phyloP scores from a whole-genome alignment of 768 basidiomycete species.

The Boletus vermiculosoides region DNA sequence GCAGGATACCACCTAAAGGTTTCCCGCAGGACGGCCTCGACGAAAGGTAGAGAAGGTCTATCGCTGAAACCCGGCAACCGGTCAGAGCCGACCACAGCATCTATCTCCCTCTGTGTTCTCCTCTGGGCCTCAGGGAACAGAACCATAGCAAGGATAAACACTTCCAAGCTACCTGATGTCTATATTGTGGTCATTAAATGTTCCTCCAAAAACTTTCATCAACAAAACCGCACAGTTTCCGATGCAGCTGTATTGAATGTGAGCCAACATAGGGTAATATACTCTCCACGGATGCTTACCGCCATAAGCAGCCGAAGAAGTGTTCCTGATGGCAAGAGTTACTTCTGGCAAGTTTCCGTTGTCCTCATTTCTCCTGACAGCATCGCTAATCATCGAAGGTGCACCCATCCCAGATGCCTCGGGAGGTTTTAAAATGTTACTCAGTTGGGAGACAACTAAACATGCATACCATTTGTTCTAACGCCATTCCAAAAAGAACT shows the following conservation, averaged over 20 bases:
- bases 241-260: conserved; percentile 20
- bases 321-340: conserved; percentile 18
- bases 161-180: conserved; percentile 20
- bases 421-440: not conserved
- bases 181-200: conserved; percentile 3
- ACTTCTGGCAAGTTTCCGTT: conserved; percentile 21
- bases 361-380: conserved; percentile 19
- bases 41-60: conserved; percentile 23
- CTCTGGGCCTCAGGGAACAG: conserved; percentile 25
- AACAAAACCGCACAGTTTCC: conserved; percentile 24
- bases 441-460: not conserved
- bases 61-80: conserved; percentile 25
- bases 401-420: conserved; percentile 18
- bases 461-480: conserved; percentile 21
- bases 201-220: not conserved
- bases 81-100: conserved; percentile 19
- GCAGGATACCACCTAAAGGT: conserved; percentile 25
- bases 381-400: conserved; percentile 24
- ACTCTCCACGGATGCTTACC: conserved; percentile 8
- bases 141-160: conserved; percentile 32
- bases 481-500: conserved; percentile 23
- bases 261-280: not conserved
- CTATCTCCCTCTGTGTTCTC: conserved; percentile 27
- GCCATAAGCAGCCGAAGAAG: conserved; percentile 25
- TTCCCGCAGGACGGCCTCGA: conserved; percentile 26